Evolutionary conservation across 2,329 filamentous ascomycete species (phyloP), one percentile per base, ranked within the genome.

Genomic region (Xylariomycetidae sp.): DNA sequence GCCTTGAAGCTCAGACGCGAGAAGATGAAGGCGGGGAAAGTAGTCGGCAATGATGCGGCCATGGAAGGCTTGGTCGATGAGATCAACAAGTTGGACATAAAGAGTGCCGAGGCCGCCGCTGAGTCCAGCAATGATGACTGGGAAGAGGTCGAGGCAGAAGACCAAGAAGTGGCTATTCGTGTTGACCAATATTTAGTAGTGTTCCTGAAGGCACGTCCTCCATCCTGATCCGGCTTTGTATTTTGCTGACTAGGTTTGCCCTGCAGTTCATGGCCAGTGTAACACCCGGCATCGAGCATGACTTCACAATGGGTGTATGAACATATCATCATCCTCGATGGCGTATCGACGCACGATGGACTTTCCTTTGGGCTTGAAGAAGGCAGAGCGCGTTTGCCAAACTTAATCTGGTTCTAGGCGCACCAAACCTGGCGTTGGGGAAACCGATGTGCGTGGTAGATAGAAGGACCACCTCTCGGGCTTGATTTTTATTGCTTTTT

Each of bases 271-370:
- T 87, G 69, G 81, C 83, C 20, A 92, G 83, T 51, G 92, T 98
- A 27, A 97, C 90, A 12, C 92, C 92, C 5, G 89, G 89, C 30
- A 97, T 98, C 61, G 90, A 97, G 64, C 88, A 96, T 61, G 90
- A 97, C 59, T 96, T 94, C 60, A 97, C 90, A 1, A 96, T 96
- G 88, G 86, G 88, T 5, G 82, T 95, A 25, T 95, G 70, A 13
- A 6, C 16, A 33, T n/a, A n/a, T n/a, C n/a, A n/a, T n/a, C n/a
- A n/a, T n/a, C n/a, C n/a, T n/a, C n/a, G n/a, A n/a, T n/a, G n/a
- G n/a, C n/a, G n/a, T n/a, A n/a, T n/a, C n/a, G n/a, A n/a, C n/a
- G n/a, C n/a, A n/a, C n/a, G n/a, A n/a, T n/a, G n/a, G n/a, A n/a
- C n/a, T n/a, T n/a, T n/a, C n/a, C n/a, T n/a, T n/a, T n/a, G n/a